A percentile compares a stretch with the other conserved stretches of the same genome.
phyloP scores from a whole-genome alignment of 208 protist species.

The Acanthamoeba lenticulata region DNA sequence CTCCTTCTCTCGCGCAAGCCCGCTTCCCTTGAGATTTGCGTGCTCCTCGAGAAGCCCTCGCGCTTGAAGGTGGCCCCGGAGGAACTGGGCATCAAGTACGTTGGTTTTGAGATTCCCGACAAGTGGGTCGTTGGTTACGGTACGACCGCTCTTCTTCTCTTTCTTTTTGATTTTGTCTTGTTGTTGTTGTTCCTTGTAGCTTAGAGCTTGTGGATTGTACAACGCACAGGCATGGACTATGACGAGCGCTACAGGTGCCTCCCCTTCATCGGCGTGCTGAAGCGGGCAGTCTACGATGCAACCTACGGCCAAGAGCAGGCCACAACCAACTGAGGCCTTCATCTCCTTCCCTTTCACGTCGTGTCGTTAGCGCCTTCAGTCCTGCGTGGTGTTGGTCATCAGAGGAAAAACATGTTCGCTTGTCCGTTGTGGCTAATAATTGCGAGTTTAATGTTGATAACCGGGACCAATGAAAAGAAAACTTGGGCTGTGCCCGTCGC shows the following conservation, averaged over 20 bases:
- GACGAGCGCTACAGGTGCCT: constrained; percentile 59
- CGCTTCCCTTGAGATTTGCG: constrained; percentile 47
- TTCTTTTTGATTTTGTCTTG: background rate
- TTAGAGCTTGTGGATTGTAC: too few species aligned
- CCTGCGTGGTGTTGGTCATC: too few species aligned
- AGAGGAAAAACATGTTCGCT: too few species aligned
- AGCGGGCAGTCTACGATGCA: constrained; percentile 40
- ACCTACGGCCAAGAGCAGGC: too few species aligned
- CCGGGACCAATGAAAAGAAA: too few species aligned
- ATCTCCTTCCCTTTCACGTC: too few species aligned
- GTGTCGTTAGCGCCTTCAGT: too few species aligned
- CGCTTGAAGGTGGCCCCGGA: constrained; percentile 35
- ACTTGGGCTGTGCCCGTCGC: too few species aligned
- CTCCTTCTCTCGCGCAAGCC: constrained; percentile 52
- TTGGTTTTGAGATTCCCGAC: constrained; percentile 56
- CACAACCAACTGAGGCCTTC: too few species aligned
- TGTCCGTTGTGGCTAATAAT: too few species aligned
- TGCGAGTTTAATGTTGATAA: too few species aligned
- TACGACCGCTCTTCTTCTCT: background rate
- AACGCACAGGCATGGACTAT: constrained; percentile 63
- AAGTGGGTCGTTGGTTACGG: constrained; percentile 65
- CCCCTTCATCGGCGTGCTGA: constrained; percentile 61
- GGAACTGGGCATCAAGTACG: constrained; percentile 49
- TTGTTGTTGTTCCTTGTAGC: too few species aligned
- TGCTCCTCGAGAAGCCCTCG: constrained; percentile 31